These are phyloP conservation scores for Lepiota subincarnata DNA, from an alignment of 768 basidiomycete species.

Conservation along the genomic window DNA sequence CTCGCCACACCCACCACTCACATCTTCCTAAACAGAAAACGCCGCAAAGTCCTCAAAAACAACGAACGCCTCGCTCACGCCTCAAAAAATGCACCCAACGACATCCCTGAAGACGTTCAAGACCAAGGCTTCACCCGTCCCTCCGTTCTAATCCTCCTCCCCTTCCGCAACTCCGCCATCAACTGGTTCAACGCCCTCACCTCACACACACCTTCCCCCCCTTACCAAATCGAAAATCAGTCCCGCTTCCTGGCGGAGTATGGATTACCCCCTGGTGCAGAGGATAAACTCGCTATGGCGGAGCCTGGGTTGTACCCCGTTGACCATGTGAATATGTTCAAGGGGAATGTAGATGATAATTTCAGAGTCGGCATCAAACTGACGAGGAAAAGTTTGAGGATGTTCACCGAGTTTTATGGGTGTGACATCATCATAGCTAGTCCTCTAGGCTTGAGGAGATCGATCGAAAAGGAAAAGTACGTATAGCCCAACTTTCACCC, in stretches of 20 bases:
- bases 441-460: constrained; percentile 85
- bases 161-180: constrained; percentile 86
- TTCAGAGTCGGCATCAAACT: constrained; percentile 92
- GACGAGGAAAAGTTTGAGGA: constrained; percentile 86
- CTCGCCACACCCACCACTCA: neutral
- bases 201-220: constrained; percentile 64
- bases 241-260: constrained; percentile 81
- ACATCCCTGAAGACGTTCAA: constrained; percentile 71
- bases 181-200: constrained; percentile 81
- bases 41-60: constrained; percentile 85
- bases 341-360: constrained; percentile 95
- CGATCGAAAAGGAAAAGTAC: constrained; percentile 92
- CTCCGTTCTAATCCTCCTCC: constrained; percentile 86
- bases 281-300: constrained; percentile 76
- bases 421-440: constrained; percentile 92
- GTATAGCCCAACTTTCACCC: constrained; percentile 20
- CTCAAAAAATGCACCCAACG: constrained; percentile 48
- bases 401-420: constrained; percentile 87
- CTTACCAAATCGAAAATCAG: constrained; percentile 86
- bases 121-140: constrained; percentile 99
- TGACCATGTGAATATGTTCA: constrained; percentile 92
- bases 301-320: constrained; percentile 73
- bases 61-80: constrained; percentile 86
- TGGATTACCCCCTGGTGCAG: constrained; percentile 68
- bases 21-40: constrained; percentile 56